Evolutionary conservation across 2,329 filamentous ascomycete species (phyloP), one percentile per base, ranked within the genome.

Genomic region (Aspergillus latus): DNA sequence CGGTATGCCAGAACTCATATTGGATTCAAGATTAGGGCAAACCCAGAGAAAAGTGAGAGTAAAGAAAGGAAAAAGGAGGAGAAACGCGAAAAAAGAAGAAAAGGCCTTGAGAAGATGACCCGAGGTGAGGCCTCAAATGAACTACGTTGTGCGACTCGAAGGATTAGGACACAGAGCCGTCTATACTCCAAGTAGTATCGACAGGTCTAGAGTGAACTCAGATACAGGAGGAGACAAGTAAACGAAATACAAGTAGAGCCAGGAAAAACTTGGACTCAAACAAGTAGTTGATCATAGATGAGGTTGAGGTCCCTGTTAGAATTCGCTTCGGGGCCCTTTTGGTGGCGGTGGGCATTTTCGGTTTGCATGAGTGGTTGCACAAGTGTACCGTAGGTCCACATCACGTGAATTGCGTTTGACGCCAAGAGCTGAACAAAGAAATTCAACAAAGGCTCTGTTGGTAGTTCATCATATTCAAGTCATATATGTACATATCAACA

Each of bases 1-100:
- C 32, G 74, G 72, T 44, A 72, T 59, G 47, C 69, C 69, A 37
- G 73, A 71, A 62, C 66, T 76, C 74, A 76, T 76, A 44, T 59
- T 62, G 59, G 48, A 21, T 55, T 60, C 52, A 61, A 65, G 43
- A 29, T 34, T 57, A 50, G 50, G 51, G 53, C 50, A 48, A 50
- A 44, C 30, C 10, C 54, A 52, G 43, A 39, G 28, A 48, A 9
- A 46, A 6, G 15, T 48, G 42, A 56, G 21, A 15, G 16, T 60
- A 43, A 57, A 57, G 40, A 52, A 51, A 55, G 54, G 54, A 48
- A 36, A 61, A 52, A 57, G 59, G 55, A 56, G 36, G 21, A 26
- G 43, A 55, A 58, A 59, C 51, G 30, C 26, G 13, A 21, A 15
- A 15, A 50, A 44, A 59, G 58, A 32, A 54, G 40, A 52, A 49